These are phyloP conservation scores for Hypsizygus marmoreus DNA, from an alignment of 768 basidiomycete genomes.

Conservation along the genomic window DNA sequence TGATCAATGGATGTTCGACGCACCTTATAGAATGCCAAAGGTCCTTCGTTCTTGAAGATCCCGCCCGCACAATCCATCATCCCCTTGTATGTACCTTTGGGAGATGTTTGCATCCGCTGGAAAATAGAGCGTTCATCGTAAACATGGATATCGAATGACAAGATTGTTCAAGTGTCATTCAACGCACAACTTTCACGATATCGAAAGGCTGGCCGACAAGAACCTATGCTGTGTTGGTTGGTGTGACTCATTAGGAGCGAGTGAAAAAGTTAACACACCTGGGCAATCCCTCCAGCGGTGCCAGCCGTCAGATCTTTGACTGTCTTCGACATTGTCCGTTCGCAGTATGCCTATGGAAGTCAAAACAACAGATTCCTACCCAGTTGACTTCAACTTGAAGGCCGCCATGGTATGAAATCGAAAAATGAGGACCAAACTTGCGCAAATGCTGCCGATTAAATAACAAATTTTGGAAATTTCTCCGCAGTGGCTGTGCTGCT, in stretches of 20 bases:
- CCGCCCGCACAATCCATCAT: constrained; percentile 91
- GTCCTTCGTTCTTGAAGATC: constrained; percentile 88
- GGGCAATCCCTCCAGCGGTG: constrained; percentile 88
- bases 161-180: neutral
- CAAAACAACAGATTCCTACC: constrained; percentile 8
- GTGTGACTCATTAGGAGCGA: constrained; percentile 17
- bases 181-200: constrained; percentile 92
- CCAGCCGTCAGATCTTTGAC: constrained; percentile 88
- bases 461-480: constrained; percentile 18
- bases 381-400: too few species aligned
- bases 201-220: constrained; percentile 95
- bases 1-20: constrained; percentile 5
- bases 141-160: neutral
- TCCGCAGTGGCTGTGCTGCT: constrained; percentile 11
- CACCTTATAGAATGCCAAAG: constrained; percentile 95
- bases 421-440: constrained; percentile 29
- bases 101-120: constrained; percentile 92
- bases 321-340: constrained; percentile 59
- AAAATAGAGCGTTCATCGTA: constrained; percentile 8
- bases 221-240: constrained; percentile 47
- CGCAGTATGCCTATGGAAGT: constrained; percentile 1
- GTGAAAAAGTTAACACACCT: constrained; percentile 46
- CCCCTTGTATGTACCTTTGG: constrained; percentile 85
- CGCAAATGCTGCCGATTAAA: constrained; percentile 33
- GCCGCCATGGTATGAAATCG: constrained; percentile 13